A percentile compares a stretch with the other conserved stretches of the same genome.
Conservation (phyloP, 176 grass and related monocot genomes). For the Zea mays region DNA sequence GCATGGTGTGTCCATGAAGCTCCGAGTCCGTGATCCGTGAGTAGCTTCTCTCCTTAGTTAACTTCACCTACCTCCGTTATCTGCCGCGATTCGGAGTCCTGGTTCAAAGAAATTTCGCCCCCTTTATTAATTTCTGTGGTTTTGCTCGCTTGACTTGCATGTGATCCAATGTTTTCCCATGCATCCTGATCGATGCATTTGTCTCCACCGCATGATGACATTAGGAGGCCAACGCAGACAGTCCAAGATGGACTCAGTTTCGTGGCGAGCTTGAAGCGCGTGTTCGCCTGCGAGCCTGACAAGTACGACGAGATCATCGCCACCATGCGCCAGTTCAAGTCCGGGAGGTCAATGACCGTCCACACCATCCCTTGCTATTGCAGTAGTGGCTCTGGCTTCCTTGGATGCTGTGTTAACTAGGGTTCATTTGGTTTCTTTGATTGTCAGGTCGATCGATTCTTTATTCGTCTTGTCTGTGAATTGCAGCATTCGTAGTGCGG, state of each 20-base stretch:
- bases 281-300: background rate
- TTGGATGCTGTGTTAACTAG: background rate
- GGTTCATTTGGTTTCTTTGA: background rate
- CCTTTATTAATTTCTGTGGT: background rate
- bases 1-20: background rate
- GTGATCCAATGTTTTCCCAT: background rate
- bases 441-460: background rate
- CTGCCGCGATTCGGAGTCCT: background rate
- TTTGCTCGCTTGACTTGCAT: background rate
- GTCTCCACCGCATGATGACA: background rate
- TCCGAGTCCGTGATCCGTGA: background rate
- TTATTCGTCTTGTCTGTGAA: background rate
- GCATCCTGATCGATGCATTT: background rate
- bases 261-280: background rate
- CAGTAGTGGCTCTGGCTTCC: background rate
- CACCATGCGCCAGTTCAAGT: background rate
- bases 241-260: background rate
- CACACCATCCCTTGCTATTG: too few relatives aligned
- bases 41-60: background rate
- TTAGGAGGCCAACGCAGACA: background rate
- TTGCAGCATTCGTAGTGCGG: background rate
- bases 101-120: background rate
- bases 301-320: background rate
- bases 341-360: background rate
- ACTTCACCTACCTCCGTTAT: background rate